These are phyloP conservation scores for Rusavskia elegans DNA, from an alignment of 495 filamentous ascomycete genomes.

Conservation along the genomic window DNA sequence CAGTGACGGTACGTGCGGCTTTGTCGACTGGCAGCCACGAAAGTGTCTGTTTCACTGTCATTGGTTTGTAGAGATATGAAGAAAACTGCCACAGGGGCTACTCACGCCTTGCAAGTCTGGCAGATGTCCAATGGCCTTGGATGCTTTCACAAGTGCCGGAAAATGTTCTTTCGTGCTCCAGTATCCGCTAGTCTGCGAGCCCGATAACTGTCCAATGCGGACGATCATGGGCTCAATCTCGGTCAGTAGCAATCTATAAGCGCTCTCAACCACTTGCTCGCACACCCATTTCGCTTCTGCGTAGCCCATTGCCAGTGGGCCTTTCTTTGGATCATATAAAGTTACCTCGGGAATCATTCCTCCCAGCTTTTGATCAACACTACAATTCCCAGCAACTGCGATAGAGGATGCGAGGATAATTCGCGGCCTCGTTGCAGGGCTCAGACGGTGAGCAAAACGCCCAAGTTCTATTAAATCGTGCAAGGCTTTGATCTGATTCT, in stretches of 20 bases:
- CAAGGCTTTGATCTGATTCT: slow-evolving; percentile 18
- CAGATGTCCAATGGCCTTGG: background rate
- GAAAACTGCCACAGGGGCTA: background rate
- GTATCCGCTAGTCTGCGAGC: slow-evolving; percentile 12
- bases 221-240: slow-evolving; percentile 14
- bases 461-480: slow-evolving; percentile 13
- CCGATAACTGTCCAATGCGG: slow-evolving; percentile 19
- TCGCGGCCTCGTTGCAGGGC: background rate
- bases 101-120: background rate
- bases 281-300: slow-evolving; percentile 23
- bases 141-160: slow-evolving; percentile 18
- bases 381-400: background rate
- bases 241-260: background rate
- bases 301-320: slow-evolving; percentile 10
- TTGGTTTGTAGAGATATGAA: too few relatives aligned
- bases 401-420: background rate
- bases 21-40: too few relatives aligned
- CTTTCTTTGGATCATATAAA: background rate
- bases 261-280: slow-evolving; percentile 17
- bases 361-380: background rate
- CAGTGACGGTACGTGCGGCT: too few relatives aligned
- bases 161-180: slow-evolving; percentile 24
- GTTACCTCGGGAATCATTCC: background rate
- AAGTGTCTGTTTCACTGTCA: too few relatives aligned
- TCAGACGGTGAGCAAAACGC: slow-evolving; percentile 6